phyloP scores from a whole-genome alignment of 805 yeast genomes.

The Sugiyamaella qingdaonensis region DNA sequence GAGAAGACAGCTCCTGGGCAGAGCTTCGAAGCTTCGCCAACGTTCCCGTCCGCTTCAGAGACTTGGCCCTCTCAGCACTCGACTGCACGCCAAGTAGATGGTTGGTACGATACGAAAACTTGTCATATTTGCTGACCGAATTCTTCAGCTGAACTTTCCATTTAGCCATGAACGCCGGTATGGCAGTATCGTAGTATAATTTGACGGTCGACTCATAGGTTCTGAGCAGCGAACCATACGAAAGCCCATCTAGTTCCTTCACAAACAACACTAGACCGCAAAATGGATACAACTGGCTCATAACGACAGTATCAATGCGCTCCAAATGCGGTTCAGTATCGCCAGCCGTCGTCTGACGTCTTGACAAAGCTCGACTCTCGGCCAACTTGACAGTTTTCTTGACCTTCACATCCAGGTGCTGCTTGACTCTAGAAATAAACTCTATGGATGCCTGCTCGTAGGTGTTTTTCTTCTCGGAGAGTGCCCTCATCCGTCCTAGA shows the following conservation, averaged over 20 bases:
- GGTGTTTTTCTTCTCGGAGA: slow-evolving; percentile 57
- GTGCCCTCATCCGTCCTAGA: slow-evolving; percentile 53
- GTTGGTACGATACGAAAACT: slow-evolving; percentile 14
- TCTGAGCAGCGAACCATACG: slow-evolving; percentile 42
- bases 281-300: slow-evolving; percentile 33
- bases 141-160: slow-evolving; percentile 24
- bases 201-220: slow-evolving; percentile 39
- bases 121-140: slow-evolving; percentile 14
- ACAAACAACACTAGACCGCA: slow-evolving; percentile 53
- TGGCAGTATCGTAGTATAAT: slow-evolving; percentile 34
- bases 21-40: slow-evolving; percentile 18
- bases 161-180: slow-evolving; percentile 30
- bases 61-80: slow-evolving; percentile 6
- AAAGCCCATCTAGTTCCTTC: slow-evolving; percentile 49
- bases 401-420: slow-evolving; percentile 43
- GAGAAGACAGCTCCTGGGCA: not conserved
- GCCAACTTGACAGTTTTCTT: slow-evolving; percentile 27
- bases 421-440: slow-evolving; percentile 46
- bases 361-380: slow-evolving; percentile 4
- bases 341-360: not conserved
- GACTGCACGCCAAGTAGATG: not conserved
- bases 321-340: slow-evolving; percentile 15
- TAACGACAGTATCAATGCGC: slow-evolving; percentile 23
- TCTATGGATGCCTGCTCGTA: slow-evolving; percentile 53
- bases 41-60: slow-evolving; percentile 24